Conservation (phyloP, 305 asterid genomes). For the Rubia occidens region DNA sequence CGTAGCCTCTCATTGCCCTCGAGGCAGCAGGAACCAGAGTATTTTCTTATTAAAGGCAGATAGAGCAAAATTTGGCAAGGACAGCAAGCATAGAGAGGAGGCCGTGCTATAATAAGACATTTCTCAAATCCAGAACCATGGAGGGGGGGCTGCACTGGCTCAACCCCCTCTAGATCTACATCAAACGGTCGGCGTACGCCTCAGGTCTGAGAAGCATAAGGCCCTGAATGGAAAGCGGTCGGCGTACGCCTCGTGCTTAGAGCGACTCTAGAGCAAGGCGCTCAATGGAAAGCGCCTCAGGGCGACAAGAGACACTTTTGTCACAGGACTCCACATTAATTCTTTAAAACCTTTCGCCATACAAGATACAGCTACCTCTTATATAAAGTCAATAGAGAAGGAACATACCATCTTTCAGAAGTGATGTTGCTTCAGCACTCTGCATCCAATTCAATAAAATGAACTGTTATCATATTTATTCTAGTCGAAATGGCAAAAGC, state of each 20-base stretch:
- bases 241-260: not conserved
- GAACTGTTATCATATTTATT: not conserved
- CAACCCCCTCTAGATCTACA: slow-evolving; percentile 2
- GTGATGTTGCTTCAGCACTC: slow-evolving; percentile 26
- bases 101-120: not conserved
- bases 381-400: not conserved
- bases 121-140: not conserved
- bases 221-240: too few species aligned
- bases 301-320: not conserved
- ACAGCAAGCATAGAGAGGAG: not conserved
- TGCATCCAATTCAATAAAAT: slow-evolving; percentile 19
- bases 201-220: not conserved
- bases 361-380: not conserved
- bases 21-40: not conserved
- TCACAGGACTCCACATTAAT: not conserved
- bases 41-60: not conserved
- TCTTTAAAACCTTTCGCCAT: not conserved
- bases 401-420: slow-evolving; percentile 38
- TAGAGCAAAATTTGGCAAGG: not conserved
- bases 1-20: not conserved
- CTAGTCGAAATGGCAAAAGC: not conserved
- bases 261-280: not conserved
- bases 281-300: not conserved
- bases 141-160: not conserved
- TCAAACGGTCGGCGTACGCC: not conserved